A percentile compares a stretch with the other conserved stretches of the same genome.
These are phyloP conservation scores for Aspergillus persii DNA, from an alignment of 2,329 filamentous ascomycete genomes.

Conservation along the genomic window DNA sequence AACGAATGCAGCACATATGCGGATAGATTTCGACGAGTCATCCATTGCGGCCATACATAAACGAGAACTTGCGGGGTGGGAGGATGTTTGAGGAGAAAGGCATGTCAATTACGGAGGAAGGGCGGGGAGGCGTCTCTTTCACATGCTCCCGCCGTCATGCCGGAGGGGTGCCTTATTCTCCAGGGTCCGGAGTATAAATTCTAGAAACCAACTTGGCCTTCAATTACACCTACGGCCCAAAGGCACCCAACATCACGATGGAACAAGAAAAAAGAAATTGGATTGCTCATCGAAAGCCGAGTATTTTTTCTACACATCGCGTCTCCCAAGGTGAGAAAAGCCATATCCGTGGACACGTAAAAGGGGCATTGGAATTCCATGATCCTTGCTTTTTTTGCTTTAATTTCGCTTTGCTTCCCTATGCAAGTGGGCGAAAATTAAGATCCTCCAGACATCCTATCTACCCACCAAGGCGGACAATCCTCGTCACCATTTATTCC, in stretches of 20 bases:
- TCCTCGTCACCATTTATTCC: constrained; percentile 40
- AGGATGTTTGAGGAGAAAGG: not conserved
- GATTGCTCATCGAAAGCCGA: constrained; percentile 19
- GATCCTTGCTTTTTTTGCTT: constrained; percentile 32
- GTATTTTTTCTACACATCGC: constrained; percentile 30
- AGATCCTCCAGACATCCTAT: constrained; percentile 38
- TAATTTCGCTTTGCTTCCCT: constrained; percentile 39
- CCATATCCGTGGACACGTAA: constrained; percentile 26
- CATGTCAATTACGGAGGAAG: not conserved
- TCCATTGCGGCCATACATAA: constrained; percentile 17
- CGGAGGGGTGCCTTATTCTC: no score
- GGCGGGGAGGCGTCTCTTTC: constrained; percentile 4
- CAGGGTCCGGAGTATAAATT: no score
- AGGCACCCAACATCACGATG: not conserved
- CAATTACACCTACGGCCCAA: not conserved
- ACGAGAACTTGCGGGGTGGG: not conserved
- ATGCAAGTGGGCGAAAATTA: constrained; percentile 42
- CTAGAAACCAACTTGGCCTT: no score
- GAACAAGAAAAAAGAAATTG: constrained; percentile 14
- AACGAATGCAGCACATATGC: constrained; percentile 21
- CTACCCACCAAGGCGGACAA: constrained; percentile 32
- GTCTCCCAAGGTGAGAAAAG: constrained; percentile 24
- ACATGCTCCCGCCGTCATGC: constrained; percentile 13
- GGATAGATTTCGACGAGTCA: constrained; percentile 23
- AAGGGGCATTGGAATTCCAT: constrained; percentile 26